Evolutionary conservation across 176 grass and related monocot genomes (phyloP).

Genomic region (Tuctoria greenei): DNA sequence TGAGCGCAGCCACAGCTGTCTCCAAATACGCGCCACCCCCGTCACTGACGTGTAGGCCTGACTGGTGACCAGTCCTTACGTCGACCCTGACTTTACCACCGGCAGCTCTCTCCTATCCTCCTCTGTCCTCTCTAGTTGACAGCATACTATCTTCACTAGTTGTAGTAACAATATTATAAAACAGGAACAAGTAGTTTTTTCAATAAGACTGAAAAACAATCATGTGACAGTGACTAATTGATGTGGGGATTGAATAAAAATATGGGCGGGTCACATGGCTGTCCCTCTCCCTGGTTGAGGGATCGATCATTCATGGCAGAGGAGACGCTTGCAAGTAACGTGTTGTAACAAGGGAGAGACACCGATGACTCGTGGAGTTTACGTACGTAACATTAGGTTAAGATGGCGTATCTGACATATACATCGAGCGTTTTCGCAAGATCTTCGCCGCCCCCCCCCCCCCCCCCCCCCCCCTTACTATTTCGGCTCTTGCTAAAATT

Average conservation of each 20-base stretch:
- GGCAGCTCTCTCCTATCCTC: background rate
- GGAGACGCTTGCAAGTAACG: constrained; percentile 38
- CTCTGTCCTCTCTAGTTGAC: background rate
- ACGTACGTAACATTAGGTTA: constrained; percentile 45
- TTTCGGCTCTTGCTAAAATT: background rate
- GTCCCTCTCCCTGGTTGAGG: constrained; percentile 34
- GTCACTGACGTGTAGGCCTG: constrained; percentile 17
- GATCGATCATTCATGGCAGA: constrained; percentile 13
- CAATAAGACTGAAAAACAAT: constrained; percentile 35
- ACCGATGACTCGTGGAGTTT: constrained; percentile 34
- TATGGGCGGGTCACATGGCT: constrained; percentile 41
- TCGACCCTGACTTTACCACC: constrained; percentile 15
- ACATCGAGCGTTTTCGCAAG: constrained; percentile 21
- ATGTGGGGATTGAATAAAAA: constrained; percentile 40
- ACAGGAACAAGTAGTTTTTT: background rate
- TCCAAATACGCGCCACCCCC: background rate
- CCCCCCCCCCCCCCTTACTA: background rate
- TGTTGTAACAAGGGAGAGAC: background rate
- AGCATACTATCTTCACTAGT: background rate
- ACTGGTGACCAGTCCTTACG: background rate
- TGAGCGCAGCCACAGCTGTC: constrained; percentile 46
- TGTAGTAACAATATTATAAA: background rate
- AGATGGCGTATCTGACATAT: constrained; percentile 34
- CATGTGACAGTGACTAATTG: constrained; percentile 41
- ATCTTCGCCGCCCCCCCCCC: background rate